Conservation (phyloP, 305 asterid species). For the Fraxinus platypoda region DNA sequence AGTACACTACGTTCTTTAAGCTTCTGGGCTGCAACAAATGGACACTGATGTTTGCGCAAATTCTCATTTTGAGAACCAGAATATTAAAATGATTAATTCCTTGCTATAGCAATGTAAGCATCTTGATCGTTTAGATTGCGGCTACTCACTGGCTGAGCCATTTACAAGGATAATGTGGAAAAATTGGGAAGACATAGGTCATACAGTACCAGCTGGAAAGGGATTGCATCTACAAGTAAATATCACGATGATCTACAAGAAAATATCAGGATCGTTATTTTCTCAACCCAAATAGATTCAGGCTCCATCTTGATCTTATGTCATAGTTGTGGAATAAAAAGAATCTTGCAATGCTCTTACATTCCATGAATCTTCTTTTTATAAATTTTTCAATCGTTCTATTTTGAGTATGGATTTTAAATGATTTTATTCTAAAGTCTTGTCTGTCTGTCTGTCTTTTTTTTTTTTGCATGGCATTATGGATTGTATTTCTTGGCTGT, state of each 20-base stretch:
- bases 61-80: background rate
- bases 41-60: background rate
- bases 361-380: background rate
- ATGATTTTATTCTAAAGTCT: conserved; percentile 20
- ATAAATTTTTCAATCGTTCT: background rate
- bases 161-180: background rate
- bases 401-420: conserved; percentile 1
- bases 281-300: background rate
- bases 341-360: background rate
- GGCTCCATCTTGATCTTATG: background rate
- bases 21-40: background rate
- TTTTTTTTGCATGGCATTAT: conserved; percentile 36
- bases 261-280: background rate
- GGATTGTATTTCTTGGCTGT: conserved; percentile 31
- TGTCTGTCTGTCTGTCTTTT: background rate
- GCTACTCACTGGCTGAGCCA: background rate
- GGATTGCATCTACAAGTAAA: background rate
- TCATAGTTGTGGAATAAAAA: background rate
- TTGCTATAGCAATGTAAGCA: background rate
- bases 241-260: background rate
- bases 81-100: background rate
- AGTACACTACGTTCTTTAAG: background rate
- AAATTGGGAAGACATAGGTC: background rate
- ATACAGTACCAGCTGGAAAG: background rate
- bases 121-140: background rate